Conservation (phyloP, 352 stramenopile genomes). For the Hyaloperonospora brassicae region DNA sequence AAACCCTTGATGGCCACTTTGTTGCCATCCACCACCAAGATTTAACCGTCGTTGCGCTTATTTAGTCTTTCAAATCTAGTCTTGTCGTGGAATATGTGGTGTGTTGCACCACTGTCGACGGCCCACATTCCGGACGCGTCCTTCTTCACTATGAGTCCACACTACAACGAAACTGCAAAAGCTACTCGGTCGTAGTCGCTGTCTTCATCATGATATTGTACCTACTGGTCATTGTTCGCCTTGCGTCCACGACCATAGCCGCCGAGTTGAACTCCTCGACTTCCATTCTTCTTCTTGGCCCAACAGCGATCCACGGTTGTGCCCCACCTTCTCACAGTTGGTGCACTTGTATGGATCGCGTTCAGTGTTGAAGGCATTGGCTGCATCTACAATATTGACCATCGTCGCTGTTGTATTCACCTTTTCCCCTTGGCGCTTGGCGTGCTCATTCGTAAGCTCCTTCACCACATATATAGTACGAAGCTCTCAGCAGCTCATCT, state of each 20-base stretch:
- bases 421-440: too few species aligned
- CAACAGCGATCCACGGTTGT: not conserved
- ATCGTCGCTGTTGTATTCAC: too few species aligned
- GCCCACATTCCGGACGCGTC: not conserved
- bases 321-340: too few species aligned
- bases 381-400: too few species aligned
- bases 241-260: not conserved
- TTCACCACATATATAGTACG: too few species aligned
- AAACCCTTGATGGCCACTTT: not conserved
- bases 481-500: too few species aligned
- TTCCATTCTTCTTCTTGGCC: not conserved
- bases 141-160: not conserved
- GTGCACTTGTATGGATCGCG: too few species aligned
- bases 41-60: not conserved
- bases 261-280: not conserved
- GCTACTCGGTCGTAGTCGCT: not conserved
- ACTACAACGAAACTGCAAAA: not conserved
- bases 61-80: not conserved
- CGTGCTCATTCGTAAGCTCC: too few species aligned
- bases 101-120: not conserved
- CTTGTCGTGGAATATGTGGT: not conserved
- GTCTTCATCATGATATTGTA: not conserved
- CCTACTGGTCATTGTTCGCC: not conserved
- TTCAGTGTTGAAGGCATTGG: too few species aligned
- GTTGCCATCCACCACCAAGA: not conserved